Percentiles rank a stretch among this genome's conserved stretches.
Conservation (phyloP, 176 grass and related monocot species). For the maize (Zea mays) region DNA sequence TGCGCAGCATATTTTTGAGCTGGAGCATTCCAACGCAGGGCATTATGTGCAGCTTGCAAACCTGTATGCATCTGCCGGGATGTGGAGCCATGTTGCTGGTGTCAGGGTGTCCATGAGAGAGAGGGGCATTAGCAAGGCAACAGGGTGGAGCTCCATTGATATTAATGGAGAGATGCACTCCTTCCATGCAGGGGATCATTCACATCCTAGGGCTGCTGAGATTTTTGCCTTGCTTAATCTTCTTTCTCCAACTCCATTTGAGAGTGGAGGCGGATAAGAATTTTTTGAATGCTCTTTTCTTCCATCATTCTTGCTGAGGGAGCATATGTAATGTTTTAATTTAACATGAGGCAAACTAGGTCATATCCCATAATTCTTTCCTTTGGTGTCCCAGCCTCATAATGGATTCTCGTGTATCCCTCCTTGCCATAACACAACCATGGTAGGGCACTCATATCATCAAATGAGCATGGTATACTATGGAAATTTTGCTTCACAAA, state of each 20-base stretch:
- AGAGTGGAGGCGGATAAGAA: constrained; percentile 1
- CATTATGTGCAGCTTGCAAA: constrained; percentile 84
- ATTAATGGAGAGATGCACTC: constrained; percentile 48
- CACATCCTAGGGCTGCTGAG: constrained; percentile 15
- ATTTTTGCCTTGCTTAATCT: constrained; percentile 38
- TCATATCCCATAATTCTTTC: constrained; percentile 24
- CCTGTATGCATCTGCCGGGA: constrained; percentile 62
- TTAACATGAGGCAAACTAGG: neutral
- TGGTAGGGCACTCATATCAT: neutral
- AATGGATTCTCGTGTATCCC: constrained; percentile 2
- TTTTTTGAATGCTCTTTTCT: constrained; percentile 14
- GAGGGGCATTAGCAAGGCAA: constrained; percentile 59
- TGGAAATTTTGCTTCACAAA: neutral
- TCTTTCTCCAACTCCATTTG: constrained; percentile 38
- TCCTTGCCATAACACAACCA: constrained; percentile 16
- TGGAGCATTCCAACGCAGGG: constrained; percentile 58
- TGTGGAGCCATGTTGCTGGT: constrained; percentile 70
- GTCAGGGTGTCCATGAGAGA: constrained; percentile 63
- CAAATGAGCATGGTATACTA: constrained; percentile 10
- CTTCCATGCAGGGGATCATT: constrained; percentile 45
- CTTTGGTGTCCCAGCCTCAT: constrained; percentile 19
- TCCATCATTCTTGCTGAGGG: neutral
- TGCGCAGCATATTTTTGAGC: constrained; percentile 56
- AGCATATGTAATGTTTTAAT: constrained; percentile 1
- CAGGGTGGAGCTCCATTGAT: constrained; percentile 54